Evolutionary conservation across 2,329 filamentous ascomycete genomes (phyloP), one percentile per base, ranked within the genome.

Genomic region (Fusarium sp.): DNA sequence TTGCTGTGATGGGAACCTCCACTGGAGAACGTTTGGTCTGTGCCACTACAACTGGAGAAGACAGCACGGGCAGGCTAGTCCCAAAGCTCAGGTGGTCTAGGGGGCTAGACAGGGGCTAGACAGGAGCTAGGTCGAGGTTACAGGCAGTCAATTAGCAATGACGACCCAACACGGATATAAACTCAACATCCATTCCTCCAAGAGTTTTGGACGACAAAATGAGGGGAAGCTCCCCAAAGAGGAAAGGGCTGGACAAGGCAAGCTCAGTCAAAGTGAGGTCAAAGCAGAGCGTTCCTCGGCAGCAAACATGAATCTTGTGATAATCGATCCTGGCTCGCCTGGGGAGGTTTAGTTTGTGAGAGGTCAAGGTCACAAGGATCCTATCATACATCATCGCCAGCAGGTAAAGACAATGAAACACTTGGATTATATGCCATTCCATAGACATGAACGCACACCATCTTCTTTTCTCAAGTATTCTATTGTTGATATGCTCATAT

Each of bases 191-290:
- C 35, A 53, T 40, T 37, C 30, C 25, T 44, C 37, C 10, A 22
- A 27, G 22, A 25, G 17, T 9, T 6, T 32, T 44, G 35, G 22
- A 20, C 14, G 7, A 37, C 17, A 52, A 53, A 67, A 25, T 54
- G 66, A 67, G 62, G 67, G 67, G 58, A 70, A 70, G 51, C 56
- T 41, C 46, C 50, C 67, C 14, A 39, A 65, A 70, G 44, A 33
- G 67, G 62, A 68, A 70, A 70, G 45, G 62, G 14, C 46, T 37
- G 23, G 14, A 13, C 14, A 17, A 33, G 17, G 32, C 11, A 19
- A 25, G 19, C 15, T 37, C 14, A 44, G 20, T 17, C n/a, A 32
- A 54, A 43, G 33, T 52, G 23, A 23, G 30, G 27, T 37, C 7
- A 22, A 40, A 25, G 22, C 17, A 51, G 35, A 43, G 19, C 27